Evolutionary conservation across 1,139 yeast species (phyloP), one percentile per base, ranked within the genome.

Genomic region (Yamadazyma diddensiae): DNA sequence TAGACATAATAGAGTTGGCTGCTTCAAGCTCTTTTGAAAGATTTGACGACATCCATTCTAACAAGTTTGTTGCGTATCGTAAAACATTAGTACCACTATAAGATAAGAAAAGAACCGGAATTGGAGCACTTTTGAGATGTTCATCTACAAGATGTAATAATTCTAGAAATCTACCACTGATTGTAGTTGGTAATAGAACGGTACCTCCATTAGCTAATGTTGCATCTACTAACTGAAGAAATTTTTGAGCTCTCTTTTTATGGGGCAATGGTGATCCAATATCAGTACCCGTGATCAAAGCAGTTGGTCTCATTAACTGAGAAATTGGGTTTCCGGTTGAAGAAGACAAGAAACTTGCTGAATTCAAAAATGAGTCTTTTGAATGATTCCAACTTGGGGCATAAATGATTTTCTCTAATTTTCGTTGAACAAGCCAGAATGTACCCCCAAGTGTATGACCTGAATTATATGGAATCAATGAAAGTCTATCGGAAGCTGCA

Each of bases 361-460:
- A 77, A 46, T 83, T 84, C 36, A 92, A 62, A 48, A 88, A 90
- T 0, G 86, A 74, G 49, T 92, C 97, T 41, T 79, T 79, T 1
- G 97, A 82, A 55, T 92, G 98, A 53, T 90, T 90, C 97, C 98
- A 92, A 29, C 86, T 80, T 3, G 94, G 92, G 0, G 97, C 95
- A 56, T 88, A 87, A 3, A 92, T 67, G 12, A 88, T 65, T 41
- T 82, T 83, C 44, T 92, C 97, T 16, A 82, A 73, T 44, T 83
- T 79, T 43, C 79, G 79, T 34, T 77, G 73, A 15, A 90, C 60
- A 28, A 82, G 64, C 97, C 97, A 92, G 35, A 83, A 74, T 0
- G 87, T 79, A 6, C 98, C 97, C 37, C 99, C 99, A 24, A 94
- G 69, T 0, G 95, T 72, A 53, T 87, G 96, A 1, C 99, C 99